These are phyloP conservation scores for Boletus reticulatus DNA, from an alignment of 768 basidiomycete genomes.

Conservation along the genomic window DNA sequence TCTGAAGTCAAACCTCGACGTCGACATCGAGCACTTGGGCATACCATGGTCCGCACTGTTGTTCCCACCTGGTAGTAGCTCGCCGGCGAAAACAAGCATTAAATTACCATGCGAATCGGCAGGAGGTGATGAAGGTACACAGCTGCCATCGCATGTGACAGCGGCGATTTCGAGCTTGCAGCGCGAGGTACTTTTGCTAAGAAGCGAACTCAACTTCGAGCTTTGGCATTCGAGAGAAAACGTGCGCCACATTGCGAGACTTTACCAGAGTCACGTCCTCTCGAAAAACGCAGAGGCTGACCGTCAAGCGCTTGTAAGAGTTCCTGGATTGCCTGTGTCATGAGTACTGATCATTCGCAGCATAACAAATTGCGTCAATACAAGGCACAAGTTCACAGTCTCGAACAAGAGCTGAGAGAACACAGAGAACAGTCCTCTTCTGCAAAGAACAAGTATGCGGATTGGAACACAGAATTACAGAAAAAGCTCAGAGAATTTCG, in stretches of 20 bases:
- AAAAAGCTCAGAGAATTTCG: conserved; percentile 71
- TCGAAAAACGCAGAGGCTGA: conserved; percentile 78
- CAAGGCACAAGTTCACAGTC: conserved; percentile 59
- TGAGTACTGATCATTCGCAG: conserved; percentile 36
- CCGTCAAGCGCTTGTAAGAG: conserved; percentile 72
- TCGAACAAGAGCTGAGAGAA: conserved; percentile 69
- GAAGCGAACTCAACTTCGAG: conserved; percentile 84
- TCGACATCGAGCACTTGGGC: conserved; percentile 54
- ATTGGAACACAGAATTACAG: conserved; percentile 83
- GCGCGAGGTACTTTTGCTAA: conserved; percentile 68
- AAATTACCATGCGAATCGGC: conserved; percentile 19
- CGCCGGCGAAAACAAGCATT: conserved; percentile 22
- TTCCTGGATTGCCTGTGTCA: background rate
- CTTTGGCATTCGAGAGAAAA: conserved; percentile 82
- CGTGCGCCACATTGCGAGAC: conserved; percentile 74
- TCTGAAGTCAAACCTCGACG: conserved; percentile 66
- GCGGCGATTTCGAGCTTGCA: conserved; percentile 71
- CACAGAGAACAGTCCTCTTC: conserved; percentile 71
- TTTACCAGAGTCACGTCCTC: conserved; percentile 71
- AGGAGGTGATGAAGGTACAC: conserved; percentile 8
- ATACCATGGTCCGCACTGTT: conserved; percentile 51
- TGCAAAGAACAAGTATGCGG: conserved; percentile 74
- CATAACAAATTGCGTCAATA: conserved; percentile 83
- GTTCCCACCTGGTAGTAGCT: conserved; percentile 35
- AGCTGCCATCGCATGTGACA: conserved; percentile 48